Conservation (phyloP, 352 stramenopile species). For the Pythium biforme region DNA sequence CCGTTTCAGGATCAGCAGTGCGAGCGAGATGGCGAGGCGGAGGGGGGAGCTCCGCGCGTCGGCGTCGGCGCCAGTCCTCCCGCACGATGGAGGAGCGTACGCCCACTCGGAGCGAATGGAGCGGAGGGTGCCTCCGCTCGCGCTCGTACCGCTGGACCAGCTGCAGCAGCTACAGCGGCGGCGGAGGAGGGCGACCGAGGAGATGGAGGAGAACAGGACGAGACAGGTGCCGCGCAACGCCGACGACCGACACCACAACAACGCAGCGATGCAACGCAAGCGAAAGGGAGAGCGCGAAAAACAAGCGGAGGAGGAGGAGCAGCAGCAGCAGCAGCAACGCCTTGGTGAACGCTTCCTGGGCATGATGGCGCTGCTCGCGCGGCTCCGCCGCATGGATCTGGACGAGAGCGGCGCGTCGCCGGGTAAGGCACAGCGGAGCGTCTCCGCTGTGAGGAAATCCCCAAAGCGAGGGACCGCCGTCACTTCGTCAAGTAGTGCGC, state of each 20-base stretch:
- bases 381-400: conserved; percentile 33
- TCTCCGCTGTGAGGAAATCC: background rate
- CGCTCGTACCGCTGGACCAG: conserved; percentile 46
- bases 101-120: conserved; percentile 25
- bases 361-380: conserved; percentile 52
- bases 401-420: conserved; percentile 1
- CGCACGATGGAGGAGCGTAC: background rate
- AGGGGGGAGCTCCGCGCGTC: conserved; percentile 5
- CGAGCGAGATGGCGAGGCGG: background rate
- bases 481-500: too few species aligned
- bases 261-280: background rate
- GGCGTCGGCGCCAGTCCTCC: conserved; percentile 21
- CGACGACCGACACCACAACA: too few species aligned
- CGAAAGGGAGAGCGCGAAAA: background rate
- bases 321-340: conserved; percentile 26
- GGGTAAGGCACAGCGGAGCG: background rate
- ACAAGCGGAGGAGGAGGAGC: background rate
- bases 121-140: conserved; percentile 41
- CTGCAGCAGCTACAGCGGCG: conserved; percentile 21
- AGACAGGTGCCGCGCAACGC: background rate
- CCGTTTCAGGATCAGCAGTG: conserved; percentile 19
- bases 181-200: conserved; percentile 8
- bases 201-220: background rate
- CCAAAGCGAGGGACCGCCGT: too few species aligned
- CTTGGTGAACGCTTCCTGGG: conserved; percentile 58